Evolutionary conservation across 331 rosid species (phyloP), one percentile per base, ranked within the genome.

Genomic region (Rhamnella rubrinervis): DNA sequence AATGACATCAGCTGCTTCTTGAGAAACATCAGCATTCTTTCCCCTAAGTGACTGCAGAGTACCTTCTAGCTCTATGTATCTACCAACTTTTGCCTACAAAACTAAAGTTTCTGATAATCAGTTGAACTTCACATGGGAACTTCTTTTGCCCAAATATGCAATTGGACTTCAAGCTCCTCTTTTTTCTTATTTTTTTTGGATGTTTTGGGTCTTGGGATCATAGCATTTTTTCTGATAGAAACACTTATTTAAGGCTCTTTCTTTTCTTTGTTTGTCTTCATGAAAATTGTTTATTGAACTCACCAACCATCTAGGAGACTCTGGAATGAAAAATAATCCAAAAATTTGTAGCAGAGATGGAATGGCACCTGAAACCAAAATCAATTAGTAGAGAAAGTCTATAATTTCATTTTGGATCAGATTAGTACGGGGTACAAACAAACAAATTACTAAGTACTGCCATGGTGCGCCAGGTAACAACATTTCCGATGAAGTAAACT

Each of bases 1-100:
- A 67, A 65, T 80, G 31, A 90, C 90, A 66, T 88, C 90, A 28
- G 83, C 70, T 61, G 88, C 89, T 85, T 93, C 98, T 28, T 70
- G 74, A 66, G 88, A 85, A 70, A 93, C 64, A 79, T 80, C 86
- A 23, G 76, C 83, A 65, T 73, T 73, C 72, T 56, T 44, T 49
- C 97, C 93, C 52, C 92, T 71, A 21, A 90, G 92, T 50, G 71
- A 65, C 78, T 79, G 90, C 31, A 93, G 80, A 44, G 82, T 69
- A 47, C 76, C 81, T 77, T 84, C 83, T 56, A 87, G 74, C 71
- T 85, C 92, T 69, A 68, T 74, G 55, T 79, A 49, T 61, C 66
- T 84, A 46, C 87, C 88, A 4, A 68, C 71, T 79, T 82, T 90
- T 39, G 93, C 92, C 98, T 93, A 44, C 14, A 44, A 44, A 18